phyloP scores from a whole-genome alignment of 1,284 basidiomycete species.

The Mycosarcoma mackinlayi region DNA sequence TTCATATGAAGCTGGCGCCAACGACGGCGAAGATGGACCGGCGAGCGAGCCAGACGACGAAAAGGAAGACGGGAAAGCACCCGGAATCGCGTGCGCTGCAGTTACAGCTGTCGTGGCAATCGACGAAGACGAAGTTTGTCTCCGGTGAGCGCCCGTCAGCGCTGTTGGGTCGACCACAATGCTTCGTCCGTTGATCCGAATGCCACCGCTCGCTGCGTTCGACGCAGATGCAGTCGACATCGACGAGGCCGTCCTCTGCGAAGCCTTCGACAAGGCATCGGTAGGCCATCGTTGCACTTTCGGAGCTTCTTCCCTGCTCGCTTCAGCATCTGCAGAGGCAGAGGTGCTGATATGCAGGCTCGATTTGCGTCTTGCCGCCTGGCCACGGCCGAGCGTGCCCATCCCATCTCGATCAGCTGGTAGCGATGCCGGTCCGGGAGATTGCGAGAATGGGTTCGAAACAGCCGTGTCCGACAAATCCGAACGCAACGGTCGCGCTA shows the following conservation, averaged over 20 bases:
- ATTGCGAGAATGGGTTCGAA: conserved; percentile 52
- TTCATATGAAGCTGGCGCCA: conserved; percentile 2
- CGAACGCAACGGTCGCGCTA: conserved; percentile 15
- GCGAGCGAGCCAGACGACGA: conserved; percentile 36
- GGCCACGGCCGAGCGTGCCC: conserved; percentile 25
- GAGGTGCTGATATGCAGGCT: conserved; percentile 38
- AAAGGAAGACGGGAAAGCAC: conserved; percentile 38
- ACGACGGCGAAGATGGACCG: conserved; percentile 9
- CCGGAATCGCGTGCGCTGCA: conserved; percentile 34
- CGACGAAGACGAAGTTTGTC: conserved; percentile 27
- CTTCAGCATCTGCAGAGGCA: conserved; percentile 2
- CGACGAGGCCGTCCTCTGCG: conserved; percentile 21
- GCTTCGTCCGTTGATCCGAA: conserved; percentile 46
- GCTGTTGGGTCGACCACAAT: conserved; percentile 32
- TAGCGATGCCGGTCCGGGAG: conserved; percentile 42
- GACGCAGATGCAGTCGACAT: conserved; percentile 19
- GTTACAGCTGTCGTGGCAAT: conserved; percentile 29
- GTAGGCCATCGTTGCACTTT: conserved; percentile 40
- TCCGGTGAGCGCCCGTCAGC: conserved; percentile 9
- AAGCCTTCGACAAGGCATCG: conserved; percentile 15
- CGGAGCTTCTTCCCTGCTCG: conserved; percentile 8
- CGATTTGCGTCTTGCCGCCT: conserved; percentile 34
- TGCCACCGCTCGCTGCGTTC: conserved; percentile 17
- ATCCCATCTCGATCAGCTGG: conserved; percentile 29
- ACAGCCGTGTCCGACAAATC: conserved; percentile 33